Evolutionary conservation across 208 protist species (phyloP).

Genomic region (Acanthamoeba divionensis): DNA sequence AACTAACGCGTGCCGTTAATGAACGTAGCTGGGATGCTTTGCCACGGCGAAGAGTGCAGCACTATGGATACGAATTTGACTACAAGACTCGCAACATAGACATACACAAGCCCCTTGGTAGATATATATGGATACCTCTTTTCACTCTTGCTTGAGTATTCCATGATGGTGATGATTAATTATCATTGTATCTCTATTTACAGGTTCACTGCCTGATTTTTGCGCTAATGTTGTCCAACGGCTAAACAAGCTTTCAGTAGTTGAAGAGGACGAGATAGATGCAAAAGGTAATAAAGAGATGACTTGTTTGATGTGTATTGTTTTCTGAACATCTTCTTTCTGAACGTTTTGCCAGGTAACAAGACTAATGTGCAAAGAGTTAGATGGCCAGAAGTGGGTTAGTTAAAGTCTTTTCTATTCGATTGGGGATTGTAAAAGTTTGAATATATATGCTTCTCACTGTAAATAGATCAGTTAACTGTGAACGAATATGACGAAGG

Average conservation of each 20-base stretch:
- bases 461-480: constrained; percentile 7
- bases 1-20: not conserved
- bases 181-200: not conserved
- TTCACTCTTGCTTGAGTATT: not conserved
- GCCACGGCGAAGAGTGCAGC: not conserved
- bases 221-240: not conserved
- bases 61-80: constrained; percentile 13
- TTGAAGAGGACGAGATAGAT: not conserved
- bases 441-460: too few species aligned
- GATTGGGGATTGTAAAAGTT: too few species aligned
- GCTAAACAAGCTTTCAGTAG: not conserved
- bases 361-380: not conserved
- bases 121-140: not conserved
- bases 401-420: too few species aligned
- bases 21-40: not conserved
- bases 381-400: constrained; percentile 1
- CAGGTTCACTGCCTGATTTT: not conserved
- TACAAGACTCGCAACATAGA: constrained; percentile 35
- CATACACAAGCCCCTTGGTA: not conserved
- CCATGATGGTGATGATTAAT: not conserved
- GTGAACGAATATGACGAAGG: constrained; percentile 32
- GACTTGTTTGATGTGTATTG: too few species aligned
- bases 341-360: too few species aligned
- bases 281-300: not conserved
- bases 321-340: too few species aligned